Base-by-base conservation (phyloP, 371 early-diverging fungal species). In the Parasitella parasitica region DNA sequence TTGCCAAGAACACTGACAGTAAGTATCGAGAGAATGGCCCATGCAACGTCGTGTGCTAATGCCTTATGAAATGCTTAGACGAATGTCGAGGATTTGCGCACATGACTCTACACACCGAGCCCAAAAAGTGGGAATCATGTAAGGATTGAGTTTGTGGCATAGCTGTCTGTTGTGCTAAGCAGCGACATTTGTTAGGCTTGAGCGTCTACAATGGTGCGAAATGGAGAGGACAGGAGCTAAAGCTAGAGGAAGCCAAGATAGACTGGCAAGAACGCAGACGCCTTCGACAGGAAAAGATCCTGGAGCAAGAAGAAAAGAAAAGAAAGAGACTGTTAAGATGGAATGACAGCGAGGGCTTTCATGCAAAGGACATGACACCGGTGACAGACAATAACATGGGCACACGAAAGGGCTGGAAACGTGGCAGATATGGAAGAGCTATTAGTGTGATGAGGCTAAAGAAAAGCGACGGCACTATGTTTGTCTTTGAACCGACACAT, bases 201-300 rank as follows among this genome's bases (percentile, higher is more conserved):
- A 70, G 80, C 2, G 68, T 83, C 2, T 90, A 86, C 63, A 89
- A 92, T 50, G 89, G 91, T 0, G 82, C 95, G n/a, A 93, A 91
- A 61, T 95, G 96, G 96, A 93, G 89, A 71, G 96, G 94, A 27
- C 72, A 81, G 50, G 76, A 77, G 20, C 62, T 95, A 62, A 82
- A 84, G 50, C 71, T 95, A 27, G 92, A 92, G 62, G 91, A 89
- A 34, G 93, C 96, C 6, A 90, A 90, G 65, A 85, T 85, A 34
- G 84, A 87, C 66, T 93, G 87, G 75, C 69, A 71, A 64, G 81
- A 79, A 48, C 73, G 82, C 58, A 81, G 74, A 32, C 67, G 67
- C 2, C 57, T 70, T 56, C 53, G 61, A 61, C 59, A 79, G 52
- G 54, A 73, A 65, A 66, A 64, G 51, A 46, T 57, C 16, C 5